Conservation (phyloP, 169 alveolate species). For the Blepharisma undulans region DNA sequence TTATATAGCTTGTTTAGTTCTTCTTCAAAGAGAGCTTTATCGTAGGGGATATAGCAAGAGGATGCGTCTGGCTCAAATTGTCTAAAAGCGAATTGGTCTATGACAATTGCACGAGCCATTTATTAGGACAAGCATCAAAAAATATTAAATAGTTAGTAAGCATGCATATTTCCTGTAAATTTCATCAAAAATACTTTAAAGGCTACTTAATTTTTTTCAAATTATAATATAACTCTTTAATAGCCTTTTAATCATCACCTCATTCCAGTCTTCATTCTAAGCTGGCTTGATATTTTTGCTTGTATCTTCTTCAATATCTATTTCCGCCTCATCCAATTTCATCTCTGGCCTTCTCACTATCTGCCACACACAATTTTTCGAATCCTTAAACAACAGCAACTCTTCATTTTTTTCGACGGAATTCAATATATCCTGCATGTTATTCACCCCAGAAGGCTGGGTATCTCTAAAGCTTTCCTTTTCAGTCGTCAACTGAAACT, state of each 20-base stretch:
- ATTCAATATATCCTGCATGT: background rate
- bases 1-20: slow-evolving; percentile 1
- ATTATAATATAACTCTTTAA: background rate
- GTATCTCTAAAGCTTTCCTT: background rate
- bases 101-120: background rate
- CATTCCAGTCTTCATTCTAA: background rate
- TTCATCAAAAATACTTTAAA: background rate
- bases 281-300: background rate
- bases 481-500: background rate
- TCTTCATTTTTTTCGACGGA: background rate
- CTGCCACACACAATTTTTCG: background rate
- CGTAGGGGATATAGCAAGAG: background rate
- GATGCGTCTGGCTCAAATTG: background rate
- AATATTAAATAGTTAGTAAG: no score
- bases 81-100: slow-evolving; percentile 30
- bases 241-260: background rate
- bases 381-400: background rate
- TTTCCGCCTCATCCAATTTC: background rate
- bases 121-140: no score
- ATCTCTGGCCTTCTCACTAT: background rate
- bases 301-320: background rate
- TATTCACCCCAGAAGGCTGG: background rate
- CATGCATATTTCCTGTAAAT: no score
- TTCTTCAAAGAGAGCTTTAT: background rate
- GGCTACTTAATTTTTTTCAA: no score